Base-by-base conservation (phyloP, 768 basidiomycete species). In the Hydnomerulius pinastri region DNA sequence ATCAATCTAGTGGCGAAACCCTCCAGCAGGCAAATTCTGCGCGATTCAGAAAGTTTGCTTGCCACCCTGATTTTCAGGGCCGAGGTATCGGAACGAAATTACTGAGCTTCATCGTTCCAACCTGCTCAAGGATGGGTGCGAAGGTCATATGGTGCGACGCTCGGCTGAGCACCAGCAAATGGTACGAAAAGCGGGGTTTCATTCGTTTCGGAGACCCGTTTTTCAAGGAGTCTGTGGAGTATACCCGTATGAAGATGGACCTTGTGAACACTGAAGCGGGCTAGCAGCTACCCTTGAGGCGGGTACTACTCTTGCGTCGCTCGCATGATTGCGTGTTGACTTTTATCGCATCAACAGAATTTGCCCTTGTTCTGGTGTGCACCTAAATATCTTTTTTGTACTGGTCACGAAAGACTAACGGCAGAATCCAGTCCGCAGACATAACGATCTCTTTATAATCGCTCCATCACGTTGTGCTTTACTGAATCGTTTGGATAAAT, bases 11-110 rank as follows among this genome's bases (percentile, higher is more conserved):
- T 42, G 18, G 48, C 43, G 38, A 38, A 44, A 23, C 24, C 27
- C 27, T 48, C 46, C 20, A 25, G 17, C 27, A 45, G 43, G 21
- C 23, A 42, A 49, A 46, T 46, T 43, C 64, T 13, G 73, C 74
- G 18, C 75, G 80, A 24, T 83, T 85, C 67, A 72, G 81, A 53
- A 85, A 85, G 60, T 86, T 85, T 59, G 78, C 82, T 15, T 85
- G 80, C 65, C 70, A 76, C 38, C 69, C 73, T 27, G 54, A 62
- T n/a, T 72, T 74, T 59, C 83, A 82, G 66, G 72, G 77, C 18
- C 73, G 59, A 53, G 82, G 82, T 21, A 70, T 86, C 51, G 82
- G 80, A 28, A 76, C 78, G 21, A 65, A 59, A 42, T 71, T 84
- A 37, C 67, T 87, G 32, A 54, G 43, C 43, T 62, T 41, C 64